A percentile compares a stretch with the other conserved stretches of the same genome.
Conservation (phyloP, 2,329 filamentous ascomycete genomes). For the Pseudogymnoascus sp. region DNA sequence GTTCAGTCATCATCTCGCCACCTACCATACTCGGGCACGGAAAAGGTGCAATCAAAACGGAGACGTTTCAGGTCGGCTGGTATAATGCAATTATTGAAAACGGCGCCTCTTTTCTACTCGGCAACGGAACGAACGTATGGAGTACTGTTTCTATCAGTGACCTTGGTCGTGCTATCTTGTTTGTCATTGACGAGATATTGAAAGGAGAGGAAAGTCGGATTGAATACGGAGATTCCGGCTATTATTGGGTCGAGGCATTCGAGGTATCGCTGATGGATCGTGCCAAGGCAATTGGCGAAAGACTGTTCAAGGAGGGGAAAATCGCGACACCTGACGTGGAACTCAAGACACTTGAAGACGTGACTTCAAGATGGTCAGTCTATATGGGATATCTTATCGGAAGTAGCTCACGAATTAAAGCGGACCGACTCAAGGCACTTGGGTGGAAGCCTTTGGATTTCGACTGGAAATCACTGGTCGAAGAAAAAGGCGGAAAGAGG, state of each 20-base stretch:
- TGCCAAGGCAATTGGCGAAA: background rate
- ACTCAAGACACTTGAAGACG: background rate
- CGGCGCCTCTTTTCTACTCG: background rate
- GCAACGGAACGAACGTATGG: background rate
- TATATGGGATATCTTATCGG: background rate
- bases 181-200: slow-evolving; percentile 5
- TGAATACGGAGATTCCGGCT: background rate
- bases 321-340: background rate
- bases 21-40: background rate
- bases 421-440: background rate
- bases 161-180: background rate
- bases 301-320: background rate
- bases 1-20: background rate
- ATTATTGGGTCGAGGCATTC: slow-evolving; percentile 5
- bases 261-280: background rate
- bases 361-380: background rate
- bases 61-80: background rate
- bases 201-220: background rate
- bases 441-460: background rate
- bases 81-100: background rate
- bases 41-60: background rate
- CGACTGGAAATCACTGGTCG: background rate
- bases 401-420: background rate
- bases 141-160: background rate
- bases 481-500: background rate